Evolutionary conservation across 441 rosid genomes (phyloP).

Genomic region (Cnidoscolus chayamansa): DNA sequence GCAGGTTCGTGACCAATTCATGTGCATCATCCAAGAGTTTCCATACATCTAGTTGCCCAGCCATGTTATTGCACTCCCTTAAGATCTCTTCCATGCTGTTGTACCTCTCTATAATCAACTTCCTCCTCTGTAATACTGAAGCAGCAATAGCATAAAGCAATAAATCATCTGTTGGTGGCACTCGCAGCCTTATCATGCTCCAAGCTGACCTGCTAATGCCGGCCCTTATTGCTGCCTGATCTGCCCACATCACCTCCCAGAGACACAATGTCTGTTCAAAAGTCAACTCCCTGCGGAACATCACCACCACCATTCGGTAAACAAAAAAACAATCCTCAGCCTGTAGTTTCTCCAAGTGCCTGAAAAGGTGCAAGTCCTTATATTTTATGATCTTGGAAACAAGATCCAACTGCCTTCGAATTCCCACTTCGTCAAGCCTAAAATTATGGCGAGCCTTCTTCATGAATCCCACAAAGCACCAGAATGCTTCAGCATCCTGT

Average conservation of each 20-base stretch:
- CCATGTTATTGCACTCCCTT: conserved; percentile 89
- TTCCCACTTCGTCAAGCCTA: conserved; percentile 92
- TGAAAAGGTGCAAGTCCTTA: conserved; percentile 81
- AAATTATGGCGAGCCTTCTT: conserved; percentile 93
- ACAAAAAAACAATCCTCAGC: conserved; percentile 96
- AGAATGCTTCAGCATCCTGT: conserved; percentile 89
- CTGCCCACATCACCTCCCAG: conserved; percentile 99
- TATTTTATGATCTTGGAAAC: conserved; percentile 80
- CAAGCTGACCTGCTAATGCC: conserved; percentile 80
- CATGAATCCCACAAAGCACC: conserved; percentile 97
- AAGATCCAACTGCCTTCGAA: conserved; percentile 73
- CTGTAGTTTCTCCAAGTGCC: conserved; percentile 83
- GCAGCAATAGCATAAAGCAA: conserved; percentile 89
- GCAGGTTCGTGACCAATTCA: conserved; percentile 73
- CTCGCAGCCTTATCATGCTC: conserved; percentile 75
- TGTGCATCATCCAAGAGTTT: conserved; percentile 90
- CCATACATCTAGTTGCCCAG: conserved; percentile 96
- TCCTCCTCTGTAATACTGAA: conserved; percentile 83
- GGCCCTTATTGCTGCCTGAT: conserved; percentile 86
- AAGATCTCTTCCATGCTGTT: conserved; percentile 95
- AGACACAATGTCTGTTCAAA: conserved; percentile 83
- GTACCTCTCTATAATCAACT: conserved; percentile 74
- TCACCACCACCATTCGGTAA: conserved; percentile 90
- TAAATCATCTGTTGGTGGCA: conserved; percentile 83
- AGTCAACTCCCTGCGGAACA: conserved; percentile 82